These are phyloP conservation scores for Isatis tinctoria DNA, from an alignment of 345 rosid species.

Conservation along the genomic window DNA sequence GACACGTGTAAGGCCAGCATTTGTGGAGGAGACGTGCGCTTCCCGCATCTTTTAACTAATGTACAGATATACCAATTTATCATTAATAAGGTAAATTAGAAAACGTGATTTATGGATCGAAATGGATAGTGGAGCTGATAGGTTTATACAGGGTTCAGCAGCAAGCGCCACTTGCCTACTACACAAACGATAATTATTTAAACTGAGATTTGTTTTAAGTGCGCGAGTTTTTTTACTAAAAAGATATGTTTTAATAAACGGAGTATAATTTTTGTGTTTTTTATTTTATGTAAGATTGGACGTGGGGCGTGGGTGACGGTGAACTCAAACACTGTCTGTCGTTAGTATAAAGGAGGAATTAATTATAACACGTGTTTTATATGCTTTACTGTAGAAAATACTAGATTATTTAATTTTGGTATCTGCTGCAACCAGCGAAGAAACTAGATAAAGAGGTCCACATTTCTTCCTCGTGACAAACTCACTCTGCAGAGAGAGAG, in stretches of 20 bases:
- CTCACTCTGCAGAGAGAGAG: not conserved
- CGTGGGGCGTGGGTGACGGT: slow-evolving; percentile 13
- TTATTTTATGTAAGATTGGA: not conserved
- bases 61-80: not conserved
- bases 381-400: not conserved
- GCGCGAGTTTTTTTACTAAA: not conserved
- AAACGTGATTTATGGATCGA: slow-evolving; percentile 22
- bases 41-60: slow-evolving; percentile 3
- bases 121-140: not conserved
- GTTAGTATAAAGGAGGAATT: slow-evolving; percentile 2
- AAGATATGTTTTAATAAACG: too few relatives aligned
- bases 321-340: not conserved
- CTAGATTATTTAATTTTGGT: not conserved
- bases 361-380: slow-evolving; percentile 26
- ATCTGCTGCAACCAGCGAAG: slow-evolving; percentile 13
- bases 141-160: not conserved
- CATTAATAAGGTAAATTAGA: not conserved
- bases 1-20: not conserved
- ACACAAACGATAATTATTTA: not conserved
- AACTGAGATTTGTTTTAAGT: not conserved
- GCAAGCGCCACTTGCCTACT: not conserved
- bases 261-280: not conserved
- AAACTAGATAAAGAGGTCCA: slow-evolving; percentile 8
- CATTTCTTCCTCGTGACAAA: slow-evolving; percentile 26
- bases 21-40: slow-evolving; percentile 19